Evolutionary conservation across 768 basidiomycete genomes (phyloP), one percentile per base, ranked within the genome.

Genomic region (Candolleomyces efflorescens): DNA sequence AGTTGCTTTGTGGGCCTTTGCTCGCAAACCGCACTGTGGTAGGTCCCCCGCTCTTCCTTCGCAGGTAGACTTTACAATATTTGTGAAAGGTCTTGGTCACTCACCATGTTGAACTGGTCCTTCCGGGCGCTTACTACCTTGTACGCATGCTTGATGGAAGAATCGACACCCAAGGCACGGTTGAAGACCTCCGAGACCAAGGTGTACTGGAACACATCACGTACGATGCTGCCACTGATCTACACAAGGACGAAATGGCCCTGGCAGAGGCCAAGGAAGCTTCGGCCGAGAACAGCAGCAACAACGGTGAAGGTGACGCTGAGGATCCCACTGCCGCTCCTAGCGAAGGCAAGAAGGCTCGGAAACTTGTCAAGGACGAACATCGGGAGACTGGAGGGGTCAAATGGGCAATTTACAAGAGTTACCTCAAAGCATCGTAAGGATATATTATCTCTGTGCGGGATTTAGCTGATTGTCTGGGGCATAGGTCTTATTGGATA

Each of bases 71-170:
- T 22, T 17, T 10, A 43, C 11, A 5, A 9, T 6, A 22, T 24
- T 26, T 20, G 15, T 51, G 39, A n/a, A 58, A 85, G 85, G 73
- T 87, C 41, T 75, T 88, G 3, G 90, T 94, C 37, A 91, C 90
- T 0, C 92, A 94, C 60, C 91, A 93, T 64, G 85, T 93, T 24
- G 89, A 92, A 51, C 80, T 94, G 1, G 85, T 93, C 17, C 80
- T 92, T 6, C 86, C 90, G 0, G 85, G 83, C 0, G 82, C 88
- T 0, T 65, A 85, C 63, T 91, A 91, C 63, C 71, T 93, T 2
- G 78, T 92, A 6, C 83, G 89, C 24, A 86, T 93, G 81, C 76
- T 90, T 1, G 90, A 92, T 65, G 92, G 91, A 2, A 83, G 90
- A 13, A 84, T 92, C 52, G 90, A 92, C 64, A 79, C 81, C 0